phyloP scores from a whole-genome alignment of 345 rosid genomes.

The Mangifera indica region DNA sequence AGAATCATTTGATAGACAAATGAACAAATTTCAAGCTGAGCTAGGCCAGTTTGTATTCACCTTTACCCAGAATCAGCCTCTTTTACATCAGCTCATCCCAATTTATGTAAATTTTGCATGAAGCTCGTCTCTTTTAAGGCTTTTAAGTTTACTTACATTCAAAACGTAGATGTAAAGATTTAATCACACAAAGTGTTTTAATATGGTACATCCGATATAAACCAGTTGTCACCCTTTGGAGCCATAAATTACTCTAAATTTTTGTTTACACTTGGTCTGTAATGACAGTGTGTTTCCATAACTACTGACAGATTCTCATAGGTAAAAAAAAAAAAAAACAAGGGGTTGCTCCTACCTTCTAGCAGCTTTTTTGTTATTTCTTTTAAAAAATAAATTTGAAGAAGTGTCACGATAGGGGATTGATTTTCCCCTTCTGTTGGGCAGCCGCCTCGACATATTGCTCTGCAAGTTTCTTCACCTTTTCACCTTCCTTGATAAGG shows the following conservation, averaged over 20 bases:
- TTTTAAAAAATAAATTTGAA: not conserved
- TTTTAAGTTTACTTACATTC: too few species aligned
- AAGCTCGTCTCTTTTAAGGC: too few species aligned
- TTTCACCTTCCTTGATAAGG: constrained; percentile 94
- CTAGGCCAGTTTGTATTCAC: too few species aligned
- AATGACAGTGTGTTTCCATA: not conserved
- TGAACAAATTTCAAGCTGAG: too few species aligned
- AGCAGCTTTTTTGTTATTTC: too few species aligned
- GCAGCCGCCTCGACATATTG: constrained; percentile 75
- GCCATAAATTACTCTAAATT: not conserved
- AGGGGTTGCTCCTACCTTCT: not conserved
- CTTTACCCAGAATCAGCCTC: too few species aligned
- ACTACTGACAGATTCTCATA: not conserved
- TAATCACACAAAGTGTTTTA: too few species aligned
- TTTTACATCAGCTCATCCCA: too few species aligned
- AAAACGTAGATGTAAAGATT: too few species aligned
- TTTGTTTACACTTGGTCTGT: not conserved
- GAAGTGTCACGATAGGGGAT: constrained; percentile 15
- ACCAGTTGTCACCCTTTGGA: not conserved
- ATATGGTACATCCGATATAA: too few species aligned
- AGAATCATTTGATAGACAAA: too few species aligned
- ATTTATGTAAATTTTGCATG: too few species aligned
- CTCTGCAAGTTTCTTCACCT: constrained; percentile 94
- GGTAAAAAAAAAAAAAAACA: not conserved
- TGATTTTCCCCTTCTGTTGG: constrained; percentile 52